Percentiles rank a stretch among this genome's conserved stretches.
Evolutionary conservation across 495 filamentous ascomycete genomes (phyloP).

Genomic region (Xylaria nigripes): DNA sequence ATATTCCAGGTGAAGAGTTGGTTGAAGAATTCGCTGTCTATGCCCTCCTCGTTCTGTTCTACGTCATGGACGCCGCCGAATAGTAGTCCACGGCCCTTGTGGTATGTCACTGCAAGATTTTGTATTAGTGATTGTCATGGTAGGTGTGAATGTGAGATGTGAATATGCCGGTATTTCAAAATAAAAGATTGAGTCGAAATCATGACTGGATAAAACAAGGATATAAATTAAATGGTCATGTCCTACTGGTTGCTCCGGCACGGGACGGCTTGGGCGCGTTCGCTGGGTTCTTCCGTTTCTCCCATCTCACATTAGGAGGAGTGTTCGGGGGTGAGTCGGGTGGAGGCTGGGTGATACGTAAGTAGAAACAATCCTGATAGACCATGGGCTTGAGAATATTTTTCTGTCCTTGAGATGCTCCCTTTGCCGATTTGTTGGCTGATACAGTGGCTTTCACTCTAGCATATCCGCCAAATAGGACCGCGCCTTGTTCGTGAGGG

Average conservation of each 20-base stretch:
- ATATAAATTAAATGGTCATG: neutral
- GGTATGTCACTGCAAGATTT: slow-evolving; percentile 59
- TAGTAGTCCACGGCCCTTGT: slow-evolving; percentile 83
- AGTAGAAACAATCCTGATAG: slow-evolving; percentile 90
- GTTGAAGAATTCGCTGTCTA: slow-evolving; percentile 95
- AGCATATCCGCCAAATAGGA: slow-evolving; percentile 88
- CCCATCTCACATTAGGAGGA: slow-evolving; percentile 73
- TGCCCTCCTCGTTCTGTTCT: slow-evolving; percentile 86
- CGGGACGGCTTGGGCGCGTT: slow-evolving; percentile 78
- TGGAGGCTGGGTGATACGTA: slow-evolving; percentile 66
- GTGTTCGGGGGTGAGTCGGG: slow-evolving; percentile 52
- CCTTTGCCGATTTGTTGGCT: slow-evolving; percentile 51
- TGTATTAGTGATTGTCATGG: neutral
- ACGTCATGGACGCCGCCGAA: slow-evolving; percentile 96
- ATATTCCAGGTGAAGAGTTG: slow-evolving; percentile 82
- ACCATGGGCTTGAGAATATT: slow-evolving; percentile 75
- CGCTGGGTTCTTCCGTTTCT: slow-evolving; percentile 82
- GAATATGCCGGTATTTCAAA: too few relatives aligned
- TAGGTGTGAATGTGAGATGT: neutral
- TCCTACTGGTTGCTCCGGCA: slow-evolving; percentile 59
- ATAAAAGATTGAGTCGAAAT: neutral
- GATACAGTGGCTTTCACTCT: slow-evolving; percentile 63
- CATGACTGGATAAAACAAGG: neutral
- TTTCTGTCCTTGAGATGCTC: slow-evolving; percentile 48
- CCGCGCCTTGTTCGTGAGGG: slow-evolving; percentile 81